A percentile compares a stretch with the other conserved stretches of the same genome.
Evolutionary conservation across 768 basidiomycete species (phyloP).

Genomic region (Tulasnella calospora): DNA sequence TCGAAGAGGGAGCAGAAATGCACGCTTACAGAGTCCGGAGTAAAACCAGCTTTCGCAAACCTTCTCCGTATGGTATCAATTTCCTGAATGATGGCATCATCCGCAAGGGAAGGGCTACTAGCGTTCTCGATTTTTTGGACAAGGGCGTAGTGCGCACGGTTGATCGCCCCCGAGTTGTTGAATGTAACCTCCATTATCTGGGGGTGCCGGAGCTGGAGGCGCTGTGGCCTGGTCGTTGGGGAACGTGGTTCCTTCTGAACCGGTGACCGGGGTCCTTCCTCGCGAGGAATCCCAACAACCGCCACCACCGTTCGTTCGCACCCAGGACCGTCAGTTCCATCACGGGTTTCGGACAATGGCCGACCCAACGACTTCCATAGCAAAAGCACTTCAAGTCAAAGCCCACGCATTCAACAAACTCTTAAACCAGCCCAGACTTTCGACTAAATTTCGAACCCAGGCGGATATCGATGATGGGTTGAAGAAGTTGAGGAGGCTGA

Average conservation of each 20-base stretch:
- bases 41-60: constrained; percentile 44
- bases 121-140: constrained; percentile 69
- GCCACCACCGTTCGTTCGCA: neutral
- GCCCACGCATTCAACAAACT: constrained; percentile 79
- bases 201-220: neutral
- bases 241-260: neutral
- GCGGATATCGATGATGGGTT: constrained; percentile 71
- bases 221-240: neutral
- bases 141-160: constrained; percentile 67
- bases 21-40: constrained; percentile 48
- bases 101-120: constrained; percentile 51
- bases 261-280: neutral
- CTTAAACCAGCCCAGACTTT: constrained; percentile 60
- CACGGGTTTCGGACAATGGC: neutral
- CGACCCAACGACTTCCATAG: neutral
- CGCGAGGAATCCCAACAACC: neutral
- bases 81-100: constrained; percentile 57
- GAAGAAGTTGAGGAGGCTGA: constrained; percentile 81
- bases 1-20: neutral
- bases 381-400: constrained; percentile 16
- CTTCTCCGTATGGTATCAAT: constrained; percentile 52
- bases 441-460: constrained; percentile 59
- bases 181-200: constrained; percentile 25
- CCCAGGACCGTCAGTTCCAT: neutral
- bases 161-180: constrained; percentile 65